These are phyloP conservation scores for Pisolithus orientalis DNA, from an alignment of 768 basidiomycete species.

Conservation along the genomic window DNA sequence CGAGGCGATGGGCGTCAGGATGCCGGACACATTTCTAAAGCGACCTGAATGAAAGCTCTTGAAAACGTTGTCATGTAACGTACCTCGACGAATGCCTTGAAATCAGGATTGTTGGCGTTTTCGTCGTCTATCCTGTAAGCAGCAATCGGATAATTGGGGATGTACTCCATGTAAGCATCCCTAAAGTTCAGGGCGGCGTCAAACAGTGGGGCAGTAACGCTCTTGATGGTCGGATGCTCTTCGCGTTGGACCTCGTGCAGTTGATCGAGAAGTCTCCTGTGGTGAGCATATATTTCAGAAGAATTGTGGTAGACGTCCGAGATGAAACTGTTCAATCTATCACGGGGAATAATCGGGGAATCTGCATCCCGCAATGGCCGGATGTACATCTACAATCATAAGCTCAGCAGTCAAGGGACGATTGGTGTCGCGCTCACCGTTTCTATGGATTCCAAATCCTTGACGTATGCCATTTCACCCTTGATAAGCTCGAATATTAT, in stretches of 20 bases:
- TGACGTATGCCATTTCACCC: conserved; percentile 93
- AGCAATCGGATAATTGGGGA: conserved; percentile 90
- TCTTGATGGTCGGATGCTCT: conserved; percentile 73
- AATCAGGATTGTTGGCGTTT: conserved; percentile 71
- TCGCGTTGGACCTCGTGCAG: conserved; percentile 86
- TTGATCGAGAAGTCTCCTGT: conserved; percentile 68
- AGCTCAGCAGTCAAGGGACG: neutral
- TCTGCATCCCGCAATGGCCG: conserved; percentile 64
- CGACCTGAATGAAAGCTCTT: conserved; percentile 3
- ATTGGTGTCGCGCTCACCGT: conserved; percentile 39
- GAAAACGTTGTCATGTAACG: conserved; percentile 9
- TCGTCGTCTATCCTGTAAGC: conserved; percentile 85
- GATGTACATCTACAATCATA: conserved; percentile 63
- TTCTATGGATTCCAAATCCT: conserved; percentile 83
- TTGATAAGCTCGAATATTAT: conserved; percentile 94
- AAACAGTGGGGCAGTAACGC: conserved; percentile 77
- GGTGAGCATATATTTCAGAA: conserved; percentile 66
- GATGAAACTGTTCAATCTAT: conserved; percentile 71
- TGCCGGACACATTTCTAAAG: conserved; percentile 49
- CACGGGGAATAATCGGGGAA: conserved; percentile 71
- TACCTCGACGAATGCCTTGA: conserved; percentile 81
- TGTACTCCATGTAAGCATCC: conserved; percentile 88
- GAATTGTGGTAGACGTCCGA: conserved; percentile 88
- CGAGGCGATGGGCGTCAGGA: conserved; percentile 72
- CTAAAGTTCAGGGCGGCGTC: conserved; percentile 91